Percentiles rank a stretch among this genome's conserved stretches.
Evolutionary conservation across 2,329 filamentous ascomycete genomes (phyloP).

Genomic region (Neonectria ditissima): DNA sequence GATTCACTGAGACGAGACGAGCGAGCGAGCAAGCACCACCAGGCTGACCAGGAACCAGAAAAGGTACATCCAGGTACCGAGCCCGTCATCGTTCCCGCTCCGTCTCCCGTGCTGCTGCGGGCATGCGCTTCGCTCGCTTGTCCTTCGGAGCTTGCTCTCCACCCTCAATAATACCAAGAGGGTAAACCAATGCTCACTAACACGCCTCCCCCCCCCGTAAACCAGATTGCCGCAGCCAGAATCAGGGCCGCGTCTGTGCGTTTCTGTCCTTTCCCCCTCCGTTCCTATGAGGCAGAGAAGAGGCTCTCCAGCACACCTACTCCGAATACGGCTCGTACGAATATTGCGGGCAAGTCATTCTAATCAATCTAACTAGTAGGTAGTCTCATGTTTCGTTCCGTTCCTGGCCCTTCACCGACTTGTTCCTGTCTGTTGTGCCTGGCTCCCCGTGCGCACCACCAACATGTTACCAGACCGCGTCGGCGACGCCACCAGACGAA

Average conservation of each 20-base stretch:
- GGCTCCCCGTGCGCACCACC: slow-evolving; percentile 1
- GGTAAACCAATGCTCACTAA: no score
- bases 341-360: neutral
- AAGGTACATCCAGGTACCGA: slow-evolving; percentile 23
- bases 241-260: neutral
- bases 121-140: slow-evolving; percentile 5
- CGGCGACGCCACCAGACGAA: neutral
- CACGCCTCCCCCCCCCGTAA: neutral
- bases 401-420: slow-evolving; percentile 18
- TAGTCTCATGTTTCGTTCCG: neutral
- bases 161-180: neutral
- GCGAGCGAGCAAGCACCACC: no score
- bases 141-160: neutral
- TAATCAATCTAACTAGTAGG: no score
- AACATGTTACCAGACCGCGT: neutral
- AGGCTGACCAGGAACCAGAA: neutral
- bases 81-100: neutral
- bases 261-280: neutral
- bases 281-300: no score
- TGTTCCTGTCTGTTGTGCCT: slow-evolving; percentile 10
- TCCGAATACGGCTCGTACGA: neutral
- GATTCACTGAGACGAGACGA: no score
- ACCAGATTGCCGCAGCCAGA: neutral
- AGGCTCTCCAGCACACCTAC: no score
- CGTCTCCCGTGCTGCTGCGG: neutral